Evolutionary conservation across 306 rosid species (phyloP), one percentile per base, ranked within the genome.

Genomic region (Luffa acutangula): DNA sequence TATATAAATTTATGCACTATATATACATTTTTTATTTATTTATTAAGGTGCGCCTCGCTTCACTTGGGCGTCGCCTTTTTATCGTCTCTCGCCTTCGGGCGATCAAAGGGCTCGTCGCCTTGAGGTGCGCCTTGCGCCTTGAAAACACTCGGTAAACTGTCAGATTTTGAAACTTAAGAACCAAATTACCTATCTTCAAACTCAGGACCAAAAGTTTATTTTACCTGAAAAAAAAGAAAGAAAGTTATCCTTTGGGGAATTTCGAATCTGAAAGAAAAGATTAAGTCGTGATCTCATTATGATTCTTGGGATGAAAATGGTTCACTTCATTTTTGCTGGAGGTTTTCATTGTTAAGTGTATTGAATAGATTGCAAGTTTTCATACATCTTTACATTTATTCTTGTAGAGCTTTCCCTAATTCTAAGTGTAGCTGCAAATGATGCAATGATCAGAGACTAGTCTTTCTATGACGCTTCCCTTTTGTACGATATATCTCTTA

Each of bases 401-500:
- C 36, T 69, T 11, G 17, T 18, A 18, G 53, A 42, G 17, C 37
- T 69, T 42, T 43, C 37, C 74, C 8, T 42, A 42, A 6, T 69
- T 21, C 54, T 20, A 43, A 42, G 53, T 20, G 31, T 42, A n/a
- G 78, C 79, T 83, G 76, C 91, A 93, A 76, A 85, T 77, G 69
- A 88, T 46, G 79, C 93, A 91, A 37, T 85, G 89, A 66, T 86
- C 74, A 25, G 90, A 82, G 65, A 89, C 48, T 31, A 95, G 79
- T 54, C 83, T 88, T 75, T 73, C 93, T 48, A 95, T 74, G 49
- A 87, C 81, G 58, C 96, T 91, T 83, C 91, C 97, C 78, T 88
- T 85, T 87, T 95, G 89, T 31, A 93, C 83, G 9, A 15, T 9
- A 80, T 86, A 81, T 36, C 79, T 75, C 67, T 87, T 85, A 75